Evolutionary conservation across 2,329 filamentous ascomycete species (phyloP), one percentile per base, ranked within the genome.

Genomic region (Ceratocystis harringtonii): DNA sequence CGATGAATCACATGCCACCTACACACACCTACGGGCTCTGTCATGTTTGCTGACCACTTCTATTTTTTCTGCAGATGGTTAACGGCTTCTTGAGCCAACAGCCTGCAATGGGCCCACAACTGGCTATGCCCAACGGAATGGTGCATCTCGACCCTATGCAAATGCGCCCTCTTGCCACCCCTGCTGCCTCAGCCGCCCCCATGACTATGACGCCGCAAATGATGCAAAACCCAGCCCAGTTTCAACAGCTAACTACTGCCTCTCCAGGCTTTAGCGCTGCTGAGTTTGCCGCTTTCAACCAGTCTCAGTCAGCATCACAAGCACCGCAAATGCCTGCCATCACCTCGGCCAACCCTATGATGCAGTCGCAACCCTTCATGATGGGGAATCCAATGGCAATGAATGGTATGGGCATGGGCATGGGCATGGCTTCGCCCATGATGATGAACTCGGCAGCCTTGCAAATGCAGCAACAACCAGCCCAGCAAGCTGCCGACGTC

Each of bases 81-180:
- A 91, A 95, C 72, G 87, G 90, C 68, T 96, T 96, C 74, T 82
- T 95, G 72, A 90, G 95, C 73, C 88, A 94, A 72, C 84, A 83
- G 65, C 85, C 80, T n/a, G 77, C 70, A 61, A 74, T 84, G 63
- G 79, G 81, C 69, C 79, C 81, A 71, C 80, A 82, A 63, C 80
- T 82, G 70, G 75, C 78, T 8, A 77, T 81, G 72, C 79, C 80
- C 67, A 78, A 78, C 61, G 77, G 76, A 25, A 75, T 76, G 44
- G 74, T 80, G 60, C 78, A 77, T 66, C 73, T 83, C 68, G 79
- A 78, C 66, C 76, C 78, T 12, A 73, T 75, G n/a, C 80, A 82
- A 62, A n/a, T 68, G 63, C 63, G 62, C 41, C 61, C 61, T 6
- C 58, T 65, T 50, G 61, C 52, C 32, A 30, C 52, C 30, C 62